phyloP scores from a whole-genome alignment of 257 asterid genomes.

The Echites panduratus region DNA sequence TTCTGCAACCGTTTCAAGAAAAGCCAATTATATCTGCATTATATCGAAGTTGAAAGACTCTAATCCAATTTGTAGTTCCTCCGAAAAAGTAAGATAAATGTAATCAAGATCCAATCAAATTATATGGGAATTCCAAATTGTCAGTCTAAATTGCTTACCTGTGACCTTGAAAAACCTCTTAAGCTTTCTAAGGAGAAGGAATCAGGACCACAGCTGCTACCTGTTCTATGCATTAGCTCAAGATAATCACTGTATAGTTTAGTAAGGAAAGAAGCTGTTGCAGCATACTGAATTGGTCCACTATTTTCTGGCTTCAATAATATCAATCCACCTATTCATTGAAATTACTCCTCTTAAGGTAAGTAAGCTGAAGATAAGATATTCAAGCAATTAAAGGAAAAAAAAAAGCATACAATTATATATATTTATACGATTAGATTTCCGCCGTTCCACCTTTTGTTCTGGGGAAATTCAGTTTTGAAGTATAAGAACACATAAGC shows the following conservation, averaged over 20 bases:
- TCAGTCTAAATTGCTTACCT: slow-evolving; percentile 21
- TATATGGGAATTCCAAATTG: no score
- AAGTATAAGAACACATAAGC: slow-evolving; percentile 51
- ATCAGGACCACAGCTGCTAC: slow-evolving; percentile 26
- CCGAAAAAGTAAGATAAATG: no score
- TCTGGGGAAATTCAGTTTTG: slow-evolving; percentile 21
- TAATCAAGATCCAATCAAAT: no score
- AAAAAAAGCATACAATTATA: no score
- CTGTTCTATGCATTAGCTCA: slow-evolving; percentile 27
- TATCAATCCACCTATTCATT: slow-evolving; percentile 45
- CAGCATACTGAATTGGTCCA: slow-evolving; percentile 46
- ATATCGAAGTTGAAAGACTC: no score
- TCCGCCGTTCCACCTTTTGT: slow-evolving; percentile 43
- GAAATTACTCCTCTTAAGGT: neutral
- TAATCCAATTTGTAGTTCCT: no score
- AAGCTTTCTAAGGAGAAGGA: slow-evolving; percentile 26
- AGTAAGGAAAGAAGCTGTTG: slow-evolving; percentile 51
- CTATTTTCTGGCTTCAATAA: slow-evolving; percentile 34
- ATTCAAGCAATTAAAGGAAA: no score
- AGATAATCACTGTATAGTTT: slow-evolving; percentile 57
- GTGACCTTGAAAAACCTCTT: slow-evolving; percentile 42
- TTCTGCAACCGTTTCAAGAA: no score
- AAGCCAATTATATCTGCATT: no score
- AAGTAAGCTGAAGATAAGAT: no score
- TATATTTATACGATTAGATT: neutral